Base-by-base conservation (phyloP, 805 yeast species). In the Myxozyma neglecta region DNA sequence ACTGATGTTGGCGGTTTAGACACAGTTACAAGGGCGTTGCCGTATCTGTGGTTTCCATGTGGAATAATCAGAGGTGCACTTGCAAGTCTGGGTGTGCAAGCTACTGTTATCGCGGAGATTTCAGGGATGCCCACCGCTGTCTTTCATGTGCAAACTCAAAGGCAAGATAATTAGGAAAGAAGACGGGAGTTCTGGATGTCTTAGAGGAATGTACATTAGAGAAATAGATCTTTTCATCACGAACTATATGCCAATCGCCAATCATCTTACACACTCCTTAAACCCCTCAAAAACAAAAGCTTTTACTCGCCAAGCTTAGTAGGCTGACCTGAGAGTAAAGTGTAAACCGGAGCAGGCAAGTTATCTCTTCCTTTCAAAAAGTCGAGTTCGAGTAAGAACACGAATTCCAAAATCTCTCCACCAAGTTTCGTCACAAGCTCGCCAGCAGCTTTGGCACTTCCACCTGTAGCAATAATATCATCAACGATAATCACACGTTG, bases 381-480 rank as follows among this genome's bases (percentile, higher is more conserved):
- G 72, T 90, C 93, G 71, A 94, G 85, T 79, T 94, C 99, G 89
- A 94, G 85, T 50, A 94, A 90, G 73, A 94, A 94, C 67, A 87
- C 79, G 75, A 85, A 94, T 77, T 91, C 96, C 56, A 87, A 74
- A 57, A 92, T 82, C 62, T 86, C 82, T 64, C 87, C 97, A 59
- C 86, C 85, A 64, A 86, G 80, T 74, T 82, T 77, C 68, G 73
- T 72, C 55, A 90, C 88, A 67, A 94, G 82, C 72, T 90, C 87
- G 62, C 96, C 97, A 46, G 98, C 98, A 62, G 96, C 97, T 59
- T 79, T 77, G 32, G 99, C 99, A 69, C 96, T 88, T 44, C 99
- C 99, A 65, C 98, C 68, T 43, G 99, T 94, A 53, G 99, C 99
- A 74, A 94, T 88, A 71, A 94, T 91, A 73, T 94, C 99, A 76